Base-by-base conservation (phyloP, 2,329 filamentous ascomycete species). In the Fusarium fujikuroi region DNA sequence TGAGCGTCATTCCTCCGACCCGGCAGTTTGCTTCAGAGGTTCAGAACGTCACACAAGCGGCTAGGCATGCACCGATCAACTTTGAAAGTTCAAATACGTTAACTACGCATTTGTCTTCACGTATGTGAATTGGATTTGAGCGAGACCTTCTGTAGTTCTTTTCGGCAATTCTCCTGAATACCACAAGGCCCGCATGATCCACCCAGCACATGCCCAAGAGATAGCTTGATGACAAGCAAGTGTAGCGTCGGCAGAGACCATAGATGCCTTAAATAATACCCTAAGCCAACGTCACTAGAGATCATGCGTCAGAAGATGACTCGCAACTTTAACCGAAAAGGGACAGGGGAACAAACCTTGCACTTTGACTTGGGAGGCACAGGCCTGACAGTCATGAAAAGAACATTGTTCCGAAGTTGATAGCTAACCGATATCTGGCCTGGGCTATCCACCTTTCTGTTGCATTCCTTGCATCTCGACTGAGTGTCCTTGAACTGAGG, bases 351-450 rank as follows among this genome's bases (percentile, higher is more conserved):
- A 56, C 65, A 3, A 28, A 69, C 65, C 52, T 69, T 60, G 11
- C 15, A 28, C 34, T 60, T 69, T 18, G 53, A 28, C 25, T 71
- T 67, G 6, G 50, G 42, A 12, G 44, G 30, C 11, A 66, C 47
- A 32, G 66, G 61, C 28, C 50, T 44, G 23, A 71, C 56, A 42
- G 46, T 63, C 37, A 71, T 71, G 43, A 66, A 67, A 12, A 56
- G 25, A 15, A 30, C 5, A 9, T 39, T 42, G 10, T 36, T 59
- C 37, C 69, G 56, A 6, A 46, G 14, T 15, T 72, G 57, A 28
- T 68, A 72, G 15, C 32, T 44, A 42, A 72, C 32, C 4, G 57
- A 14, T 19, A 63, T 28, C 18, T 46, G 53, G 25, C 19, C 28
- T 12, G 49, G 44, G 28, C 32, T 42, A 8, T 37, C n/a, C 3